phyloP scores from a whole-genome alignment of 495 filamentous ascomycete species.

The Hypoxylon rickii region DNA sequence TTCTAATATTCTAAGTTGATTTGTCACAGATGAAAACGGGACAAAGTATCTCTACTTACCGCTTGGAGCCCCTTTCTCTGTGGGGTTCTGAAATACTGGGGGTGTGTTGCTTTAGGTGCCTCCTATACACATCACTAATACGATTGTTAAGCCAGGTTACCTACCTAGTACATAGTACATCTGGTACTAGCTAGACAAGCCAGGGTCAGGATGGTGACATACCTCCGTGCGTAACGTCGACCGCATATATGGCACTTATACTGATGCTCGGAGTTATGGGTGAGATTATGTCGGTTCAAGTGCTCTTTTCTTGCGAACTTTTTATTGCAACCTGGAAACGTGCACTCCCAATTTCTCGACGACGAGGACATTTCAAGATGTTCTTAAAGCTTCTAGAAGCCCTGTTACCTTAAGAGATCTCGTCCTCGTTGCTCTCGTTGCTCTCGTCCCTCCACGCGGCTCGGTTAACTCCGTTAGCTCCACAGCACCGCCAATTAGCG shows the following conservation, averaged over 20 bases:
- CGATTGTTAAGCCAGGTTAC: too few species aligned
- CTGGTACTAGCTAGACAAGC: too few species aligned
- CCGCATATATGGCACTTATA: constrained; percentile 30
- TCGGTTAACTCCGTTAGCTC: constrained; percentile 3
- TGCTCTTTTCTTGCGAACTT: constrained; percentile 31
- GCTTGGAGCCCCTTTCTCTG: background rate
- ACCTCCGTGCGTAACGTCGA: constrained; percentile 30
- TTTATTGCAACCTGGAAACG: constrained; percentile 26
- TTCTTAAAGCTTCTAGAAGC: background rate
- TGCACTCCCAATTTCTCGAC: constrained; percentile 17
- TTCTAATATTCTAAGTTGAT: constrained; percentile 7
- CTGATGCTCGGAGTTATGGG: constrained; percentile 22
- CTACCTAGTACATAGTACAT: too few species aligned
- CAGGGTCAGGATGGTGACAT: background rate
- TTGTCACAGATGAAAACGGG: too few species aligned
- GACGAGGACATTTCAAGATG: constrained; percentile 19
- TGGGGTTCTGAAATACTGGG: background rate
- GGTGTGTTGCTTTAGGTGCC: constrained; percentile 38
- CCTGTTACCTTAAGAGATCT: too few species aligned
- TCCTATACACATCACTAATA: constrained; percentile 36
- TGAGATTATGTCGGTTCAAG: constrained; percentile 27
- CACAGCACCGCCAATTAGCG: too few species aligned
- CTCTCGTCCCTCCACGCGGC: background rate
- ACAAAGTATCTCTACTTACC: background rate
- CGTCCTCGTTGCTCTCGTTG: too few species aligned